Base-by-base conservation (phyloP, 2,329 filamentous ascomycete genomes). In the Fusarium algeriense region DNA sequence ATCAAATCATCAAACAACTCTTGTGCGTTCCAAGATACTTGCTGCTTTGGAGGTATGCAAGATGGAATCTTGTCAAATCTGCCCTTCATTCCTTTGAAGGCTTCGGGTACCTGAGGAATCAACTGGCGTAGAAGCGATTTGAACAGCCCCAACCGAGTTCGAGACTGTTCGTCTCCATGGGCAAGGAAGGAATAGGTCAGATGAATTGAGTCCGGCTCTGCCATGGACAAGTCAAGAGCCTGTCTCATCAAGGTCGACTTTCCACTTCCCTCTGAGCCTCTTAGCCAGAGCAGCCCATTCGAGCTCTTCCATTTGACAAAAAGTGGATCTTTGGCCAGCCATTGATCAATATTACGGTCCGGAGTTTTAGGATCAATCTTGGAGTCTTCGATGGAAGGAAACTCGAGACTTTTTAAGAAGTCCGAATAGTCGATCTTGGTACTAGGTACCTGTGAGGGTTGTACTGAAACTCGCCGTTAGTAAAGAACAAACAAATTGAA, bases 201-300 rank as follows among this genome's bases (percentile, higher is more conserved):
- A n/a, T 63, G 44, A 4, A 60, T 34, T 15, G n/a, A 13, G 15
- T 7, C 41, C 9, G 37, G 44, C 5, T 58, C 43, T 2, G 15
- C 15, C 15, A 48, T 30, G 9, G 38, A 28, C 2, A n/a, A 37
- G 3, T 50, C 19, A 43, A 60, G 32, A 26, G 44, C 44, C 7
- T 38, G 37, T n/a, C 20, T 30, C 60, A 44, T 62, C n/a, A 62
- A 20, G 9, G 55, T 60, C 4, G 60, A 50, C 30, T 62, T 62
- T 32, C 55, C 60, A 23, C 60, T 43, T 3, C 60, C 55, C 2
- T 62, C 60, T 5, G 43, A 49, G 1, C 55, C 59, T 43, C 43
- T 38, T 4, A 62, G 15, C 55, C 43, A 62, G 7, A 62, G 54
- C 1, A 49, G 28, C 17, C 23, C 43, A 1, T 17, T 50, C 5